These are phyloP conservation scores for Circinella minor DNA, from an alignment of 371 early-diverging fungal genomes.

Conservation along the genomic window DNA sequence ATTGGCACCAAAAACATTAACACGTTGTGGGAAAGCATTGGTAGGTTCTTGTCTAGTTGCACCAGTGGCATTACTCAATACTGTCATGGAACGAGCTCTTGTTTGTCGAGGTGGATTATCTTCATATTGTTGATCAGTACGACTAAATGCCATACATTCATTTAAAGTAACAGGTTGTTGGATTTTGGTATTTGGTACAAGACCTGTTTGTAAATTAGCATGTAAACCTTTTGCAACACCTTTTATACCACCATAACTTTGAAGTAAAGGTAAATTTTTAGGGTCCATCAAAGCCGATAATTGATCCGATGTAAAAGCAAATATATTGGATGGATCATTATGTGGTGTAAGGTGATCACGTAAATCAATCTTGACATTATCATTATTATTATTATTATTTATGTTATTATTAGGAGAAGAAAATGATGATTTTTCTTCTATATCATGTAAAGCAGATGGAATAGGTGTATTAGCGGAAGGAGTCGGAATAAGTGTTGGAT, in stretches of 20 bases:
- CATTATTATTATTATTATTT: not conserved
- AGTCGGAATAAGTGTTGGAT: constrained; percentile 22
- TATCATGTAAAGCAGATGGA: constrained; percentile 15
- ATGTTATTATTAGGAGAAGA: not conserved
- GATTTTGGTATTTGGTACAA: constrained; percentile 35
- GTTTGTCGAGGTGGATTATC: constrained; percentile 3
- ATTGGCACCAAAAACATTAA: constrained; percentile 64
- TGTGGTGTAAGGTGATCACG: constrained; percentile 37
- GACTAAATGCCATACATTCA: constrained; percentile 22
- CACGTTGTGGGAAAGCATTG: constrained; percentile 40
- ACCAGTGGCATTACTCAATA: constrained; percentile 15
- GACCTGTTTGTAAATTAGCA: constrained; percentile 53
- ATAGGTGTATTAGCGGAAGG: constrained; percentile 14
- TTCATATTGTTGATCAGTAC: not conserved
- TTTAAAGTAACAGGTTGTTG: constrained; percentile 24
- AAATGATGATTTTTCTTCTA: not conserved
- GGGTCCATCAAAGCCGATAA: constrained; percentile 62
- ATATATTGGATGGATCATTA: constrained; percentile 53
- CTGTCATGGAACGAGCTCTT: constrained; percentile 20
- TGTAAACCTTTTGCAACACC: constrained; percentile 63
- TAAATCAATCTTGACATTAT: constrained; percentile 23
- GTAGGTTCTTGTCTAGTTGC: constrained; percentile 16
- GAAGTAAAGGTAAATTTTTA: constrained; percentile 54
- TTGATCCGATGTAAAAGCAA: constrained; percentile 57
- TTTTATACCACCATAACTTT: constrained; percentile 51